These are phyloP conservation scores for Saccharomyces uvarum DNA, from an alignment of 1,139 yeast species.

Conservation along the genomic window DNA sequence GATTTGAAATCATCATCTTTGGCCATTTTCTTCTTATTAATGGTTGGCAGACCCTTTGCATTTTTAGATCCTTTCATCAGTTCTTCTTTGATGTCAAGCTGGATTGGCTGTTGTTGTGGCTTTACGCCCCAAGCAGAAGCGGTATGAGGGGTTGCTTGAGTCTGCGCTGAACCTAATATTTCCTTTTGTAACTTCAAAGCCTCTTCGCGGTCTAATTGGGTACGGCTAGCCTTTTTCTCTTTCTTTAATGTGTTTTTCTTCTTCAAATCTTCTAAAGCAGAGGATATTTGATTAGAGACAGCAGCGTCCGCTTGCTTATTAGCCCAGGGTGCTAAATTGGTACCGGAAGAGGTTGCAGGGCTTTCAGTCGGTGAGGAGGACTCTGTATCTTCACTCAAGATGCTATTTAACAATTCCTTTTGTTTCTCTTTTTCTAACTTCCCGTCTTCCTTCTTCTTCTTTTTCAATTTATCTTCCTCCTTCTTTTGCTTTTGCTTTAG, in stretches of 20 bases:
- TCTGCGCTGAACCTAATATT: slow-evolving; percentile 11
- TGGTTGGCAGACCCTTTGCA: background rate
- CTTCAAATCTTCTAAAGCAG: slow-evolving; percentile 18
- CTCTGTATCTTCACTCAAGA: background rate
- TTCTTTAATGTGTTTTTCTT: slow-evolving; percentile 18
- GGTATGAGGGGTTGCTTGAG: background rate
- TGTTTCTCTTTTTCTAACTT: slow-evolving; percentile 1
- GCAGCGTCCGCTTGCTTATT: slow-evolving; percentile 30
- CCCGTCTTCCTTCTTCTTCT: slow-evolving; percentile 5
- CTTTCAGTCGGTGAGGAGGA: slow-evolving; percentile 1
- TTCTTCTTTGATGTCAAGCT: background rate
- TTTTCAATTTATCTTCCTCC: slow-evolving; percentile 9
- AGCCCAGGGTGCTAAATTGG: slow-evolving; percentile 40
- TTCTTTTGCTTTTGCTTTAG: slow-evolving; percentile 13
- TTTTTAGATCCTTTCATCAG: background rate
- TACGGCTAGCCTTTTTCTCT: slow-evolving; percentile 15
- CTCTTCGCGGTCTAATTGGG: slow-evolving; percentile 15
- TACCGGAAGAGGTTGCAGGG: slow-evolving; percentile 10
- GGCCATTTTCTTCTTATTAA: background rate
- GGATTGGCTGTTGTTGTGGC: background rate
- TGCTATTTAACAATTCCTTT: background rate
- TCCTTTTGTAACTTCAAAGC: slow-evolving; percentile 21
- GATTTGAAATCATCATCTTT: background rate
- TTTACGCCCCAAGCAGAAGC: background rate
- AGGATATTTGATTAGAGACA: slow-evolving; percentile 10